Evolutionary conservation across 2,329 filamentous ascomycete genomes (phyloP).

Genomic region (Ophiostoma populinum): DNA sequence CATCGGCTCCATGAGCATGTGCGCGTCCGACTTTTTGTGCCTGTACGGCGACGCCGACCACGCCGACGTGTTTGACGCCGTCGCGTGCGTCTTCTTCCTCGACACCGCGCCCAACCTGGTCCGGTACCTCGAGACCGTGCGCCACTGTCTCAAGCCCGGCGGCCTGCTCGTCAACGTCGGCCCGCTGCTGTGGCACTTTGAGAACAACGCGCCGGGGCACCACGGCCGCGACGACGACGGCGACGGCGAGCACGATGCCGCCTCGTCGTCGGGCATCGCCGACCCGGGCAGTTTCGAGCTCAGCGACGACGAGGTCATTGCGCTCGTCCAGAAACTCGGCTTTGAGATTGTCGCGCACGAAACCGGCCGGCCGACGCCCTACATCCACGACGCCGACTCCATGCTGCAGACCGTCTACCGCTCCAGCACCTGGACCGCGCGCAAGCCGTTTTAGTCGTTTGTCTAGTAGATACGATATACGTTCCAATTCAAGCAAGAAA

Average conservation of each 20-base stretch:
- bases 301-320: slow-evolving; percentile 71
- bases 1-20: slow-evolving; percentile 71
- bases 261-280: slow-evolving; percentile 50
- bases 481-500: too few relatives aligned
- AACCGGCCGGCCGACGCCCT: slow-evolving; percentile 50
- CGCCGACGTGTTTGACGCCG: slow-evolving; percentile 52
- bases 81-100: slow-evolving; percentile 87
- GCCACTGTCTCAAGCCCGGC: slow-evolving; percentile 55
- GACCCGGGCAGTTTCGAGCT: slow-evolving; percentile 86
- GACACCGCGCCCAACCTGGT: slow-evolving; percentile 92
- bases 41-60: slow-evolving; percentile 54
- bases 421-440: slow-evolving; percentile 71
- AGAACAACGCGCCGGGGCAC: slow-evolving; percentile 48
- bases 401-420: slow-evolving; percentile 75
- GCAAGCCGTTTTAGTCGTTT: slow-evolving; percentile 37
- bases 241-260: slow-evolving; percentile 31
- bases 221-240: slow-evolving; percentile 34
- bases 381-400: slow-evolving; percentile 70
- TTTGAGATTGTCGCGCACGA: slow-evolving; percentile 55
- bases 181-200: slow-evolving; percentile 89
- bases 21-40: slow-evolving; percentile 82
- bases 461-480: slow-evolving; percentile 2
- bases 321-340: slow-evolving; percentile 55
- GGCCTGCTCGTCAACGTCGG: slow-evolving; percentile 83
- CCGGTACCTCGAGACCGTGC: slow-evolving; percentile 72